Percentiles rank a stretch among this genome's conserved stretches.
Evolutionary conservation across 129 eudicot genomes (phyloP).

Genomic region (Rutidosis leptorrhynchoides): DNA sequence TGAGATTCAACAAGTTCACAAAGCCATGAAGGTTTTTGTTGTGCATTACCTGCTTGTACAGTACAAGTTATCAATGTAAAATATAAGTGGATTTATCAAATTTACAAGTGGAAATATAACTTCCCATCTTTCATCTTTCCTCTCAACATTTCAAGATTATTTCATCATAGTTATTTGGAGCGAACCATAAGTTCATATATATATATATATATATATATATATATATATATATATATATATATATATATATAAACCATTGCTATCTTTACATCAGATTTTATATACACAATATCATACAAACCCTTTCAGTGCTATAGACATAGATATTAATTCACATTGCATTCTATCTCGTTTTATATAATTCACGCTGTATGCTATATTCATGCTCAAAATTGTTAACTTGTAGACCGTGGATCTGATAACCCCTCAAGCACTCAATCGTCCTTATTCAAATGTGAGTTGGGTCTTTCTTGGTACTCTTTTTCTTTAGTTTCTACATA

Average conservation of each 20-base stretch:
- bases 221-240: too few species aligned
- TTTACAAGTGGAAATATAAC: too few species aligned
- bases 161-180: not conserved
- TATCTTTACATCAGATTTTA: not conserved
- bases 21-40: not conserved
- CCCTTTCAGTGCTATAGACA: not conserved
- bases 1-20: conserved; percentile 6
- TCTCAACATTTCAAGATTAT: not conserved
- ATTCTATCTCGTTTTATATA: not conserved
- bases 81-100: too few species aligned
- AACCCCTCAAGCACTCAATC: not conserved
- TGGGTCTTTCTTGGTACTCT: not conserved
- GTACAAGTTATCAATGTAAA: too few species aligned
- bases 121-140: conserved; percentile 14
- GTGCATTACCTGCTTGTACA: too few species aligned
- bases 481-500: not conserved
- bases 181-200: too few species aligned
- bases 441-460: not conserved
- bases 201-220: too few species aligned
- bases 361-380: not conserved
- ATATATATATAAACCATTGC: not conserved
- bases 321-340: not conserved
- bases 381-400: not conserved
- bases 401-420: not conserved
- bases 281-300: not conserved